Evolutionary conservation across 1,139 yeast genomes (phyloP).

Genomic region (Geotrichum cucujoidarum): DNA sequence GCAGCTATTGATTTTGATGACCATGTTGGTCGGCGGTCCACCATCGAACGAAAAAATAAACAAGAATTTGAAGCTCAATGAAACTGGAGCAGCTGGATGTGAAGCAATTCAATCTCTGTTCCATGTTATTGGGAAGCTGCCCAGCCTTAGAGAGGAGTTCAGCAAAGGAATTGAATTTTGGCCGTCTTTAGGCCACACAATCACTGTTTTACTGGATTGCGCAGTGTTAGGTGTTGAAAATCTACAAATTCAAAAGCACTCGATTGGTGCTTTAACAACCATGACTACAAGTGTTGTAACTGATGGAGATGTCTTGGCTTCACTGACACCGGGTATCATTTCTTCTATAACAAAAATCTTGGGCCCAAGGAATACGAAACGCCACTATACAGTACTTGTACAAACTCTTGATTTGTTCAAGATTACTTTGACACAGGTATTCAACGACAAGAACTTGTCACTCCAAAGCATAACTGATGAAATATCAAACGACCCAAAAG

Average conservation of each 20-base stretch:
- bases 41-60: conserved; percentile 29
- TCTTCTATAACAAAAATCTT: conserved; percentile 47
- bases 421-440: conserved; percentile 37
- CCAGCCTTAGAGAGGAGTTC: conserved; percentile 11
- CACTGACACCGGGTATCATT: conserved; percentile 53
- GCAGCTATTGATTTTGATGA: conserved; percentile 48
- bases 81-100: conserved; percentile 44
- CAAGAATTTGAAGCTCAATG: conserved; percentile 30
- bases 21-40: conserved; percentile 45
- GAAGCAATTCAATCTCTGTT: conserved; percentile 37
- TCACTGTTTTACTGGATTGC: conserved; percentile 44
- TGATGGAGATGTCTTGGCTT: conserved; percentile 49
- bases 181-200: conserved; percentile 47
- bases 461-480: conserved; percentile 2
- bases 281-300: conserved; percentile 35
- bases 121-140: conserved; percentile 30
- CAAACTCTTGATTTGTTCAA: conserved; percentile 37
- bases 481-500: conserved; percentile 2
- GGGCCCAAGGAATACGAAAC: conserved; percentile 35
- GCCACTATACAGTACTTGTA: conserved; percentile 42
- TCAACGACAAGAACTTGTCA: conserved; percentile 41
- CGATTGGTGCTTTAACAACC: conserved; percentile 35
- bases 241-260: conserved; percentile 23
- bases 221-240: conserved; percentile 30
- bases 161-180: conserved; percentile 26